Evolutionary conservation across 441 rosid species (phyloP).

Genomic region (Pelargonium cotyledonis): DNA sequence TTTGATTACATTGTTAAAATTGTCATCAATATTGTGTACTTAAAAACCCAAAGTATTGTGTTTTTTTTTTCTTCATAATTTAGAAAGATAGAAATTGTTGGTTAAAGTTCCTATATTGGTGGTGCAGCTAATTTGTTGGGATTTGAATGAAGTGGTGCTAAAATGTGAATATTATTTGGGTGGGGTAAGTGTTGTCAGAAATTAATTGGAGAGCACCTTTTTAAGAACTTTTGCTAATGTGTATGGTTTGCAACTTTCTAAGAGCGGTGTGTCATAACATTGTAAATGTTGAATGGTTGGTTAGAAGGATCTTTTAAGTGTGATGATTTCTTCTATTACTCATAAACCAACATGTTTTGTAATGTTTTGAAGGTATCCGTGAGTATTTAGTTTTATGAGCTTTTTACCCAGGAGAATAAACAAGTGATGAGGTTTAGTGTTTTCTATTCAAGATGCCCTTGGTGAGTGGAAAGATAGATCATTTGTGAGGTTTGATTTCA

Average conservation of each 20-base stretch:
- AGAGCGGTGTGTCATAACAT: background rate
- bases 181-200: background rate
- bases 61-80: background rate
- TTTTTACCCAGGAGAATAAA: background rate
- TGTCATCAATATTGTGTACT: background rate
- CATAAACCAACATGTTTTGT: background rate
- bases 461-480: background rate
- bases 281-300: background rate
- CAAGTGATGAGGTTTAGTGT: background rate
- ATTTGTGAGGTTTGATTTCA: background rate
- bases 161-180: background rate
- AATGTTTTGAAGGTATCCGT: background rate
- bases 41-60: background rate
- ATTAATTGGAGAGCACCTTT: background rate
- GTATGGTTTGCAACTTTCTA: background rate
- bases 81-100: background rate
- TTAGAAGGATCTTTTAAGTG: background rate
- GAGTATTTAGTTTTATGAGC: background rate
- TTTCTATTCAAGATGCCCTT: constrained; percentile 6
- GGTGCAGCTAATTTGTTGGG: background rate
- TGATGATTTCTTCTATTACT: background rate
- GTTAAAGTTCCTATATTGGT: background rate
- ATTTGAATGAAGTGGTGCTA: background rate
- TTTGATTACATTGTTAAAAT: background rate
- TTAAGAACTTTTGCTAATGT: background rate